Conservation (phyloP, 1,284 basidiomycete genomes). For the Somion occarium region DNA sequence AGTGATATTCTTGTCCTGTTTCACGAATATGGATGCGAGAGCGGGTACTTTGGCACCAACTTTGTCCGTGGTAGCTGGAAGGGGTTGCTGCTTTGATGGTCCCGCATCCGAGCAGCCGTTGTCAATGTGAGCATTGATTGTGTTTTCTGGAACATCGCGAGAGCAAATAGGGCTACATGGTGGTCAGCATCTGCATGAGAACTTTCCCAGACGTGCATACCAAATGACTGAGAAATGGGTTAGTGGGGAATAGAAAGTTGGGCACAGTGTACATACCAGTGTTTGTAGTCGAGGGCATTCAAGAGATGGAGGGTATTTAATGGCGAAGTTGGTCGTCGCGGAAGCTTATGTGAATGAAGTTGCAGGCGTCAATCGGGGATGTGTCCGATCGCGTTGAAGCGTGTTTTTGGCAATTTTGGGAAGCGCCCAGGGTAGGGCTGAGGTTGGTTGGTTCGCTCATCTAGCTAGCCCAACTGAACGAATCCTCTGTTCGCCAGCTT, state of each 20-base stretch:
- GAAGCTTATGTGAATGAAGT: background rate
- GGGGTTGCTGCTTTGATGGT: conserved; percentile 6
- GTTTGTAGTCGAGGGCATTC: background rate
- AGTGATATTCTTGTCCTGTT: conserved; percentile 2
- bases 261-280: background rate
- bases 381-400: background rate
- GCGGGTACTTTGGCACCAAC: conserved; percentile 11
- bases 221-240: conserved; percentile 1
- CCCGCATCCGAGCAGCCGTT: conserved; percentile 32
- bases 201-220: background rate
- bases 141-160: conserved; percentile 31
- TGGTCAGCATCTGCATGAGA: background rate
- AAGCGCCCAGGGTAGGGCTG: background rate
- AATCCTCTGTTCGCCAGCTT: background rate
- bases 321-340: too few species aligned
- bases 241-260: too few species aligned
- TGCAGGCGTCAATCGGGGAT: background rate
- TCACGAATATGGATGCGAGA: conserved; percentile 29
- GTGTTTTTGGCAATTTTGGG: background rate
- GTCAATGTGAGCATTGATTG: conserved; percentile 48
- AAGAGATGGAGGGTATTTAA: background rate
- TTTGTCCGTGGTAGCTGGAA: conserved; percentile 10
- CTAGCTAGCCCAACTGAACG: background rate
- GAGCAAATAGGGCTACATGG: conserved; percentile 45
- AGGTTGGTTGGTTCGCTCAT: background rate